Evolutionary conservation across 1,139 yeast species (phyloP), one percentile per base, ranked within the genome.

Genomic region (Citeromyces hawaiiensis): DNA sequence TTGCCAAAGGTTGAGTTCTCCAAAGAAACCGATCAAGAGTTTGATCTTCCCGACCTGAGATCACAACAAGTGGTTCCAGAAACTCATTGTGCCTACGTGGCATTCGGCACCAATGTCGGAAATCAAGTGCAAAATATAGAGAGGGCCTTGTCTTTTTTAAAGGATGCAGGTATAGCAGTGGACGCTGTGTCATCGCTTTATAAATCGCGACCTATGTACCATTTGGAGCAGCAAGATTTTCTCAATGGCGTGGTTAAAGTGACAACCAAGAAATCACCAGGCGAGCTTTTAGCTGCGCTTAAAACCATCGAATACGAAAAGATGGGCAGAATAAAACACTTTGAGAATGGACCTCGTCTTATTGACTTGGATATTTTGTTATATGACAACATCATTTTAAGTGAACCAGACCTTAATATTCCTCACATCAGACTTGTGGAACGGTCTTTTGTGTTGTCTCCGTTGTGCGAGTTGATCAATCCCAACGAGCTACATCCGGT

Each of bases 141-240:
- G 11, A 48, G 50, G n/a, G 81, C 96, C 0, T 57, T 86, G 16
- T 58, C 59, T 0, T 63, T 69, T 37, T 61, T 91, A 15, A 56
- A 64, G 9, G 37, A 47, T 27, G 44, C 60, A 11, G 70, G 63
- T 1, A 66, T 82, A 21, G 50, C 56, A 6, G 72, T 91, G 1
- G 45, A 65, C 3, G 63, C 72, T 2, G 74, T 93, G 0, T 87
- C 97, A 0, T 74, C 94, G 1, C 60, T 91, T 44, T 91, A 85
- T 57, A 76, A 82, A 44, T 83, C 96, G 17, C 85, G 80, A 47
- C 97, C 99, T 36, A 91, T 91, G 97, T 93, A 87, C 55, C 76
- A 69, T 46, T 61, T 70, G 37, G 85, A 87, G 44, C 99, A 91
- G 60, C 70, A 76, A 2, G 79, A 77, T 51, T 93, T 91, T 55